Conservation (phyloP, 2,329 filamentous ascomycete species). For the Cercospora citrullina region DNA sequence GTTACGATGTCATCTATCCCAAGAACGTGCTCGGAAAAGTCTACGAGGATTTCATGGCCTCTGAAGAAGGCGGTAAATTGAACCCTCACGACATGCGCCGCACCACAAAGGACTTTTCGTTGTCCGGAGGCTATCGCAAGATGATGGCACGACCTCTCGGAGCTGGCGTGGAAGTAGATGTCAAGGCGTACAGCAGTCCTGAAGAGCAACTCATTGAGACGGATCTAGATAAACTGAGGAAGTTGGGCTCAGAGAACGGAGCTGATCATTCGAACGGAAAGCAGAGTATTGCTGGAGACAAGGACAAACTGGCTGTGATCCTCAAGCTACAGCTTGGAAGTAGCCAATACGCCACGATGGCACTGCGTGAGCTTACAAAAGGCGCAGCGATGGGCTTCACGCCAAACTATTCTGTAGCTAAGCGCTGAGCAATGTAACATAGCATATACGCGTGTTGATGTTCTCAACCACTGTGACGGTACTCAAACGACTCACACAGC, state of each 20-base stretch:
- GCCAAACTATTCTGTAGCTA: constrained; percentile 56
- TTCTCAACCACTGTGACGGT: not conserved
- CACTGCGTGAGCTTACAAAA: constrained; percentile 75
- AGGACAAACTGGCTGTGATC: constrained; percentile 63
- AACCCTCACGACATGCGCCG: constrained; percentile 86
- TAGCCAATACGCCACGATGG: constrained; percentile 84
- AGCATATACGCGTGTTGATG: not conserved
- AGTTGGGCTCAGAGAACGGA: constrained; percentile 22
- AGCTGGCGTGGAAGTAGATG: constrained; percentile 59
- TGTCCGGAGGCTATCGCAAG: constrained; percentile 87
- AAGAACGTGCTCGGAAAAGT: constrained; percentile 78
- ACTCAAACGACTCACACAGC: not conserved
- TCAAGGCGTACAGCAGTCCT: constrained; percentile 68
- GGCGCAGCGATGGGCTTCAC: constrained; percentile 62
- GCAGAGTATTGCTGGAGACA: constrained; percentile 11
- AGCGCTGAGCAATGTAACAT: constrained; percentile 8
- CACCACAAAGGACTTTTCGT: constrained; percentile 79
- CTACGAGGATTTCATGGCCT: constrained; percentile 84
- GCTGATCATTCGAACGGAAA: constrained; percentile 23
- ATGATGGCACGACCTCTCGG: constrained; percentile 69
- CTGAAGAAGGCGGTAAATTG: constrained; percentile 71
- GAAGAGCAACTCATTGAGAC: constrained; percentile 86
- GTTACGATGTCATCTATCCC: constrained; percentile 86
- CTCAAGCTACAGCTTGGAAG: constrained; percentile 74
- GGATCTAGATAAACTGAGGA: constrained; percentile 68